phyloP scores from a whole-genome alignment of 2,329 filamentous ascomycete species.

The Exophiala bonariae region DNA sequence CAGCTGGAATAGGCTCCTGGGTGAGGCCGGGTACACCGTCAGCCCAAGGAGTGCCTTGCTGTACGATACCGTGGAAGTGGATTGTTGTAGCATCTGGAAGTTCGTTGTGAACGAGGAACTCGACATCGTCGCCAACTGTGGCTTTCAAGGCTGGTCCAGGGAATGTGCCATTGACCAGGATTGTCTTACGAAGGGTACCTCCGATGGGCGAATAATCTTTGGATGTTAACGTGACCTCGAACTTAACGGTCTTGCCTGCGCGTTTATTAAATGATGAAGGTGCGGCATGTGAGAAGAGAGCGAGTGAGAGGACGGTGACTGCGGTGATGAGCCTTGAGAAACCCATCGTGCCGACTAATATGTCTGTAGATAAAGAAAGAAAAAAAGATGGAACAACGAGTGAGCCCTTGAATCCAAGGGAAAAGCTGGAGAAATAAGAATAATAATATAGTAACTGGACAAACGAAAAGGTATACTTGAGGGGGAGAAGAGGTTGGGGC shows the following conservation, averaged over 20 bases:
- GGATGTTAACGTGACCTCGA: conserved; percentile 38
- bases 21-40: conserved; percentile 70
- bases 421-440: background rate
- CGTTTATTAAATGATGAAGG: conserved; percentile 13
- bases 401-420: conserved; percentile 2
- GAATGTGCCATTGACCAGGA: conserved; percentile 74
- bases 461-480: conserved; percentile 7
- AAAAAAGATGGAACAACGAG: conserved; percentile 12
- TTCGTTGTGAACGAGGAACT: conserved; percentile 69
- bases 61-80: conserved; percentile 77
- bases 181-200: conserved; percentile 53
- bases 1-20: conserved; percentile 67
- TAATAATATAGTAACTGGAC: background rate
- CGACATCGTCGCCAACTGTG: conserved; percentile 69
- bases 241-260: conserved; percentile 21
- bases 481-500: background rate
- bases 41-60: conserved; percentile 74
- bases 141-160: conserved; percentile 72
- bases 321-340: conserved; percentile 17
- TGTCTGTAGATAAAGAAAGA: conserved; percentile 1
- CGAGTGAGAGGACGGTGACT: conserved; percentile 23
- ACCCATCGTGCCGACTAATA: conserved; percentile 18
- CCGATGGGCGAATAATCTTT: conserved; percentile 37
- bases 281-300: conserved; percentile 20
- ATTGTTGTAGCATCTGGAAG: conserved; percentile 66